A percentile compares a stretch with the other conserved stretches of the same genome.
Conservation (phyloP, 352 stramenopile species). For the Pythium folliculosum region DNA sequence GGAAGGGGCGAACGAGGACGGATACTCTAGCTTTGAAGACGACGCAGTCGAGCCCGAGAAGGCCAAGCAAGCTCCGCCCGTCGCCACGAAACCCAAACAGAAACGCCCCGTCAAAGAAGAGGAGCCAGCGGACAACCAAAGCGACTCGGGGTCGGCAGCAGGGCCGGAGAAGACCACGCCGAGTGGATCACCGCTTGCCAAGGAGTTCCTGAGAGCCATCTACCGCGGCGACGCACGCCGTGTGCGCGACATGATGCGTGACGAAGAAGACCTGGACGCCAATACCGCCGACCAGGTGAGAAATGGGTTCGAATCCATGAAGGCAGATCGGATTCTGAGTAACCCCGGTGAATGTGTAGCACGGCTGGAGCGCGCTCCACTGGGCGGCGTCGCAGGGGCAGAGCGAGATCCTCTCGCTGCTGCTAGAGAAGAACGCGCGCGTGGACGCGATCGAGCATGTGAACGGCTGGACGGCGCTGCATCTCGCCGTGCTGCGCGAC, state of each 20-base stretch:
- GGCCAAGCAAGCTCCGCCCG: neutral
- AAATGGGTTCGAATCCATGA: neutral
- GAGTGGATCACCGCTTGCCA: constrained; percentile 52
- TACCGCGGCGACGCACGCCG: constrained; percentile 56
- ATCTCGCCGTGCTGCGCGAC: constrained; percentile 62
- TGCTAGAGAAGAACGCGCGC: constrained; percentile 44
- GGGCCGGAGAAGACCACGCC: constrained; percentile 43
- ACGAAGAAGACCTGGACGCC: constrained; percentile 38
- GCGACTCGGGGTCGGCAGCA: constrained; percentile 22
- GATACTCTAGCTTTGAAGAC: constrained; percentile 71
- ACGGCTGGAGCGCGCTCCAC: constrained; percentile 78
- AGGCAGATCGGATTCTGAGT: no score
- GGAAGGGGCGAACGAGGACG: constrained; percentile 28
- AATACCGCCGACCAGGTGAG: constrained; percentile 63
- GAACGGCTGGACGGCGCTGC: constrained; percentile 69
- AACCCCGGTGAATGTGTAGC: constrained; percentile 29
- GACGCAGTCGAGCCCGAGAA: constrained; percentile 32
- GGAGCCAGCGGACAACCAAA: constrained; percentile 18
- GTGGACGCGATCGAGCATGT: constrained; percentile 71
- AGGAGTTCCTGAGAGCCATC: constrained; percentile 65
- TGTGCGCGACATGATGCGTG: constrained; percentile 56
- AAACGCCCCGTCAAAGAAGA: constrained; percentile 16
- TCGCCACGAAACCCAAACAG: constrained; percentile 1
- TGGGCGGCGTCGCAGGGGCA: constrained; percentile 76
- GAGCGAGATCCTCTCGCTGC: constrained; percentile 43